Evolutionary conservation across 2,329 filamentous ascomycete genomes (phyloP).

Genomic region (Aspergillus spinulosporus): DNA sequence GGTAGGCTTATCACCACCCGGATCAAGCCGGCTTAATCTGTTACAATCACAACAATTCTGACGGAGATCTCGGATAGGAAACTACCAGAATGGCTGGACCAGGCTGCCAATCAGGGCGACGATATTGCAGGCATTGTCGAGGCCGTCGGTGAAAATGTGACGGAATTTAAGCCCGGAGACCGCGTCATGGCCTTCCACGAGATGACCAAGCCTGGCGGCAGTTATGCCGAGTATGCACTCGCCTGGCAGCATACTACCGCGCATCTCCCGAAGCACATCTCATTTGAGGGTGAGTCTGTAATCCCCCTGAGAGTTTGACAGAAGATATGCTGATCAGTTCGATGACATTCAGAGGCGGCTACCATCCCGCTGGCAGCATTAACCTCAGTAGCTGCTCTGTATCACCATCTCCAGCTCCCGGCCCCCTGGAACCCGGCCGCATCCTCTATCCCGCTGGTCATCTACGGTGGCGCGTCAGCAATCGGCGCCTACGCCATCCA

Average conservation of each 20-base stretch:
- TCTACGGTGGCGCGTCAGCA: conserved; percentile 54
- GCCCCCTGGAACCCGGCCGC: conserved; percentile 49
- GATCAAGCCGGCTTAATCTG: neutral
- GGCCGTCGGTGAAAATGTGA: conserved; percentile 51
- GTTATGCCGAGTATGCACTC: conserved; percentile 59
- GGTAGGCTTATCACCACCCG: conserved; percentile 25
- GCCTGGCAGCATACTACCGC: conserved; percentile 56
- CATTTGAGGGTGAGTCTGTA: conserved; percentile 51
- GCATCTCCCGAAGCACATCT: conserved; percentile 51
- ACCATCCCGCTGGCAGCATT: conserved; percentile 58
- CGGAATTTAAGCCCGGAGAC: conserved; percentile 57
- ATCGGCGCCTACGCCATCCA: conserved; percentile 62
- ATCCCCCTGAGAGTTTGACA: neutral
- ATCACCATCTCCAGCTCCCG: conserved; percentile 49
- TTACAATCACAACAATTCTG: neutral
- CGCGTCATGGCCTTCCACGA: conserved; percentile 53
- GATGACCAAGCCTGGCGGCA: conserved; percentile 53
- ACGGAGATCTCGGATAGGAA: conserved; percentile 19
- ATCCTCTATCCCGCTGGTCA: conserved; percentile 42
- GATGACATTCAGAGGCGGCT: conserved; percentile 48
- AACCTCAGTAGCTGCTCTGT: conserved; percentile 56
- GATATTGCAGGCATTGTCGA: conserved; percentile 54
- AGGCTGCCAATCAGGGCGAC: conserved; percentile 31
- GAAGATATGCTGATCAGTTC: neutral
- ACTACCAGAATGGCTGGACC: conserved; percentile 15